Conservation (phyloP, 2,329 filamentous ascomycete species). For the Mycosphaerella arachidis region DNA sequence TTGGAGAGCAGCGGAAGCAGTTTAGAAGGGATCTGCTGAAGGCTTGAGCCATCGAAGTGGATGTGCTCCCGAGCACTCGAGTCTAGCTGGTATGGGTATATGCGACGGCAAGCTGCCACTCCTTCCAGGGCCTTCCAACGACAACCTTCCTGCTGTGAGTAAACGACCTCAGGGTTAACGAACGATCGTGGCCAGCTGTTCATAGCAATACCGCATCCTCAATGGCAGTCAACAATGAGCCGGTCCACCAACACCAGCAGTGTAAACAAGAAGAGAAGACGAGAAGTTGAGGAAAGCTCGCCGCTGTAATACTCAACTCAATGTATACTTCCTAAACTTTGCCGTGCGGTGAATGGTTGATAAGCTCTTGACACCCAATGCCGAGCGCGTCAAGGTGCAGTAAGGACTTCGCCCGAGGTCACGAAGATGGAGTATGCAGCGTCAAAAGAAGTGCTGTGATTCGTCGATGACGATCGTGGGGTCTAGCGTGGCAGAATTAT, state of each 20-base stretch:
- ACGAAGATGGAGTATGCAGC: not conserved
- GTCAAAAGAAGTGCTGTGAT: not conserved
- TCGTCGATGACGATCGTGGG: not conserved
- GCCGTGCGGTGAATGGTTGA: not conserved
- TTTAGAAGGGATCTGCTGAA: constrained; percentile 14
- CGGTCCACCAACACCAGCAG: not conserved
- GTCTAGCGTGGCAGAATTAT: not conserved
- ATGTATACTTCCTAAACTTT: not conserved
- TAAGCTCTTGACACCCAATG: not conserved
- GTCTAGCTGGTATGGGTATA: not conserved
- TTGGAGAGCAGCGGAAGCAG: constrained; percentile 11
- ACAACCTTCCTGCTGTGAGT: not conserved
- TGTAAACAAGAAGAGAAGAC: not conserved
- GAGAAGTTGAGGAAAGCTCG: not conserved
- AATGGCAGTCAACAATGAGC: too few relatives aligned
- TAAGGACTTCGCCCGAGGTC: not conserved
- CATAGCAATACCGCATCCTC: too few relatives aligned
- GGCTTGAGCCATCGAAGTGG: constrained; percentile 12
- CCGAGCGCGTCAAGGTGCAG: not conserved
- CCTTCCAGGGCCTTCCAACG: not conserved
- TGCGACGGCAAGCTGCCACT: not conserved
- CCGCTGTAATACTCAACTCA: not conserved
- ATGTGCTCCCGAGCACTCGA: not conserved
- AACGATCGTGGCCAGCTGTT: too few relatives aligned
- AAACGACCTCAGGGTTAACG: not conserved